Evolutionary conservation across 306 rosid species (phyloP), one percentile per base, ranked within the genome.

Genomic region (Hylodesmum podocarpum): DNA sequence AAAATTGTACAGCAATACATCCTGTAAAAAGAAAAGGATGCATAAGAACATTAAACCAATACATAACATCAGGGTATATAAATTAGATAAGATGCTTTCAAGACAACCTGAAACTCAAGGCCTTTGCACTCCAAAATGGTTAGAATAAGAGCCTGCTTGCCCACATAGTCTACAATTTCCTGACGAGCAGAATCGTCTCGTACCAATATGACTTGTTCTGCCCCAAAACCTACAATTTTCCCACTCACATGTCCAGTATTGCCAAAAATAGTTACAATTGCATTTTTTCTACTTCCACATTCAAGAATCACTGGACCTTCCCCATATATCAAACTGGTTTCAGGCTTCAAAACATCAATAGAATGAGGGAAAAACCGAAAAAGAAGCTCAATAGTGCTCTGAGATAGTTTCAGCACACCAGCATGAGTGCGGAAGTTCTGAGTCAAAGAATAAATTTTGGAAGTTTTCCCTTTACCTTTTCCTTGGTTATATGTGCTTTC

Each of bases 41-140:
- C n/a, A 24, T 0, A 21, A 11, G 44, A 51, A 2, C 15, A 34
- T 28, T 8, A 46, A 7, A 65, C 25, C 61, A n/a, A 5, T 9
- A 34, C 7, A 43, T 31, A 70, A 24, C 39, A 75, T 10, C 5
- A 74, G 16, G 1, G 34, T 8, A 51, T 57, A 19, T 25, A 9
- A 37, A 36, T 51, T 27, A 39, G 27, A n/a, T 13, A 31, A 14
- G 7, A 59, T 13, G 19, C 4, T 33, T 21, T 53, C 12, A 21
- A 2, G 22, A 28, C 61, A 46, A 92, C 97, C 97, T 92, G 96
- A 80, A 92, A 92, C 36, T 92, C 96, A 29, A 92, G 96, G n/a
- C 97, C 97, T 64, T 92, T 92, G 78, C 97, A 92, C 80, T 92
- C 96, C 44, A 92, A 31, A 34, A 90, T 79, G 4, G 97, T 92